Evolutionary conservation across 2,329 filamentous ascomycete species (phyloP), one percentile per base, ranked within the genome.

Genomic region (Scolecobasidium constrictum): DNA sequence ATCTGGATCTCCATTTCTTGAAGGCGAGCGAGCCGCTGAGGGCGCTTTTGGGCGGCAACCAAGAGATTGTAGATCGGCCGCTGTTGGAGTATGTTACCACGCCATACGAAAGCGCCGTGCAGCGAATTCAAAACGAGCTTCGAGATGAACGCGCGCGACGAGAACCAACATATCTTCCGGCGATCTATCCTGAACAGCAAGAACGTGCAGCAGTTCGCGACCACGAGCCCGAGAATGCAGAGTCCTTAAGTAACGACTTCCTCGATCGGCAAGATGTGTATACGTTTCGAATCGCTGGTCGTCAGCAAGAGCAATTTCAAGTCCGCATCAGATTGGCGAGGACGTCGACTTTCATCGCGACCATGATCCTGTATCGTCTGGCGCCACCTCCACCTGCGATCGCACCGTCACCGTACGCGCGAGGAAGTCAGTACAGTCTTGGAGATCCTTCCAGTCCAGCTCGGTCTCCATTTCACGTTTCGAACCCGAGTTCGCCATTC

Each of bases 131-230:
- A 33, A 63, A 59, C 38, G 58, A 63, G 13, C 53, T 73, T 38
- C 58, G 67, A 28, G 60, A 65, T 28, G 70, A 73, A 48, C 54
- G 65, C 38, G 65, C 68, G 33, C 55, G 59, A 21, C 60, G 65
- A 28, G 68, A 72, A 43, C 68, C 69, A 12, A 54, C 67, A 20
- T 71, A 68, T 48, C 64, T 72, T 53, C 63, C 70, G 18, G 67
- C 69, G 4, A 72, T 72, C 18, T 47, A 57, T n/a, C 62, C 61
- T 13, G 57, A 59, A 9, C 52, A 64, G 4, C 59, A 60, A 23
- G 59, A 67, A 31, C 20, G 28, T 13, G 65, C 69, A 49, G 62
- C 64, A 9, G 53, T 70, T 37, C 56, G 62, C 13, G 54, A 56
- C 18, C 53, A 69, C 6, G 49, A 52, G 3, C 63, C 68, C 34